Evolutionary conservation across 2,329 filamentous ascomycete species (phyloP).

Genomic region (Penicillium verrucosum): DNA sequence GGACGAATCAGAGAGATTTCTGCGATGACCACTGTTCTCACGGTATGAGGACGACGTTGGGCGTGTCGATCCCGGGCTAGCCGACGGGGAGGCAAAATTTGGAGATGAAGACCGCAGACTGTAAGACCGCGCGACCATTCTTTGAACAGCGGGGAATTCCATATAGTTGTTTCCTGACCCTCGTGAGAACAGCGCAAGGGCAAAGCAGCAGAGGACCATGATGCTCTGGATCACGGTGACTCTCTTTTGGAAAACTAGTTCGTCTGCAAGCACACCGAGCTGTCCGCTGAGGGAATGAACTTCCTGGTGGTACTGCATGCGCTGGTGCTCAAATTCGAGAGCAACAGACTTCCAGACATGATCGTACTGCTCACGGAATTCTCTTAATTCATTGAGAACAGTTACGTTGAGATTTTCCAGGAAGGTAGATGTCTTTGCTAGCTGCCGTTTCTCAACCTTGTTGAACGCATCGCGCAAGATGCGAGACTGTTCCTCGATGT

Average conservation of each 20-base stretch:
- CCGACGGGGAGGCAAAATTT: conserved; percentile 34
- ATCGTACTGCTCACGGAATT: conserved; percentile 82
- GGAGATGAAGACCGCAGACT: conserved; percentile 41
- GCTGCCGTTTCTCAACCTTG: conserved; percentile 81
- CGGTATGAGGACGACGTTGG: conserved; percentile 30
- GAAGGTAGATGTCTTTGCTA: conserved; percentile 77
- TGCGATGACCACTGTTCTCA: conserved; percentile 24
- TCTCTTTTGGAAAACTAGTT: conserved; percentile 77
- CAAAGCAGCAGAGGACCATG: conserved; percentile 79
- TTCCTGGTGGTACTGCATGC: conserved; percentile 78
- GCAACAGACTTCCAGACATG: conserved; percentile 96
- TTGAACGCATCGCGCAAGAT: conserved; percentile 83
- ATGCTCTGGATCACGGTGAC: conserved; percentile 92
- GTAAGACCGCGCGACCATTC: conserved; percentile 46
- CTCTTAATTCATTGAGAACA: conserved; percentile 74
- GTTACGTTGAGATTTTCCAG: conserved; percentile 82
- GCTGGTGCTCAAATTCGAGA: conserved; percentile 82
- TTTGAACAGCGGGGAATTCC: conserved; percentile 47
- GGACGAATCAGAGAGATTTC: conserved; percentile 35
- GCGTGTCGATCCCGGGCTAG: conserved; percentile 39
- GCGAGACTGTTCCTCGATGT: conserved; percentile 93
- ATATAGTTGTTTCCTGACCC: conserved; percentile 44
- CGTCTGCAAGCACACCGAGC: conserved; percentile 86
- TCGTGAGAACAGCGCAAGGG: conserved; percentile 74
- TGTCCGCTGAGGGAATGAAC: conserved; percentile 76